Percentiles rank a stretch among this genome's conserved stretches.
These are phyloP conservation scores for Claviceps pazoutovae DNA, from an alignment of 2,329 filamentous ascomycete genomes.

Conservation along the genomic window DNA sequence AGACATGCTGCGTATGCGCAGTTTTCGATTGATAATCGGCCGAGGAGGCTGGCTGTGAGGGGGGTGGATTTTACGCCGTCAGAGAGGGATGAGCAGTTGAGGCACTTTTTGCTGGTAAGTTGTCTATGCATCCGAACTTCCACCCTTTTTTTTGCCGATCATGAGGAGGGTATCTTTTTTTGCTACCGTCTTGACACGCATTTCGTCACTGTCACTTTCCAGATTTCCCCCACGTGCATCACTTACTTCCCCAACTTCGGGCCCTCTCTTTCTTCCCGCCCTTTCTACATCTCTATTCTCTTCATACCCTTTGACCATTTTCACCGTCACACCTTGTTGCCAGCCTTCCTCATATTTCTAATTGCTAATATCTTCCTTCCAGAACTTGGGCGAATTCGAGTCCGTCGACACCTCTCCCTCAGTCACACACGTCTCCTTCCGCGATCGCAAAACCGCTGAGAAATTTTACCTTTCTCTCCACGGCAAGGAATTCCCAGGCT, in stretches of 20 bases:
- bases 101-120: slow-evolving; percentile 56
- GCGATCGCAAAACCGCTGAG: slow-evolving; percentile 57
- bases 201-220: too few species aligned
- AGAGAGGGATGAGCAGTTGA: slow-evolving; percentile 52
- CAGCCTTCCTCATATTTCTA: too few species aligned
- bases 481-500: slow-evolving; percentile 43
- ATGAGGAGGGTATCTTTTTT: too few species aligned
- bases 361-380: background rate
- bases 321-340: too few species aligned
- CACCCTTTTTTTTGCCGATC: too few species aligned
- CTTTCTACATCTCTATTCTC: too few species aligned
- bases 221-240: too few species aligned
- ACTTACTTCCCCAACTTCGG: too few species aligned
- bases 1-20: slow-evolving; percentile 43
- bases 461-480: slow-evolving; percentile 48
- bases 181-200: too few species aligned
- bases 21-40: slow-evolving; percentile 63
- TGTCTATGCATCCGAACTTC: background rate
- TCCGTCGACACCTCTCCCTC: slow-evolving; percentile 36
- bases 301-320: too few species aligned
- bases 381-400: slow-evolving; percentile 50
- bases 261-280: background rate
- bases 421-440: slow-evolving; percentile 45
- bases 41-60: slow-evolving; percentile 50
- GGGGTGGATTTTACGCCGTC: slow-evolving; percentile 49